Percentiles rank a stretch among this genome's conserved stretches.
phyloP scores from a whole-genome alignment of 1,139 yeast genomes.

The Pneumocystis canis region DNA sequence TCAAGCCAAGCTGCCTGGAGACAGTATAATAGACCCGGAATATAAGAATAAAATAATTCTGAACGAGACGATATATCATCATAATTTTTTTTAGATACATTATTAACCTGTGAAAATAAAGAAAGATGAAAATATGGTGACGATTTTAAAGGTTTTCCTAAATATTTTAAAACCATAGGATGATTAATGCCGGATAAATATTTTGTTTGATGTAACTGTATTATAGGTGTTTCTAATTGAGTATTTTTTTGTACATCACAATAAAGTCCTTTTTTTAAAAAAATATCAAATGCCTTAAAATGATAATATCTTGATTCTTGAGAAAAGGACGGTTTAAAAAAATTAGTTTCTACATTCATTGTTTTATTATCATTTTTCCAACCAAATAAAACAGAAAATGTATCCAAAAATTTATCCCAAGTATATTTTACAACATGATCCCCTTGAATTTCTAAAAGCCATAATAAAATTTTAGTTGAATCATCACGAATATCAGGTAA shows the following conservation, averaged over 20 bases:
- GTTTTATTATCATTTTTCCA: not conserved
- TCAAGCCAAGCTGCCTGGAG: not conserved
- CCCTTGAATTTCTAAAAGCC: slow-evolving; percentile 17
- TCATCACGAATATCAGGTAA: slow-evolving; percentile 56
- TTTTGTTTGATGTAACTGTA: not conserved
- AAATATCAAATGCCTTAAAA: not conserved
- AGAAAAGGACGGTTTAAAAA: not conserved
- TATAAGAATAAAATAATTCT: not conserved
- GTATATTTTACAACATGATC: not conserved
- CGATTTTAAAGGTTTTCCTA: not conserved
- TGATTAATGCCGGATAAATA: not conserved
- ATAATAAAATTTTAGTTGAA: slow-evolving; percentile 47
- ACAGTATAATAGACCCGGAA: not conserved
- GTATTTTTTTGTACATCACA: not conserved
- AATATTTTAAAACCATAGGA: not conserved
- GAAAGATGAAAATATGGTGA: not conserved
- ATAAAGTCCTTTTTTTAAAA: not conserved
- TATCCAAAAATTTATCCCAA: not conserved
- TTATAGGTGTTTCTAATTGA: not conserved
- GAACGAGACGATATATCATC: not conserved
- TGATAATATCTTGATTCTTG: not conserved
- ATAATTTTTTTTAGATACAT: not conserved
- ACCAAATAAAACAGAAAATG: not conserved
- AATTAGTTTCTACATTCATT: not conserved
- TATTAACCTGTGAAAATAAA: not conserved